Percentiles rank a stretch among this genome's conserved stretches.
These are phyloP conservation scores for Bassia scoparia DNA, from an alignment of 148 eudicot genomes.

Conservation along the genomic window DNA sequence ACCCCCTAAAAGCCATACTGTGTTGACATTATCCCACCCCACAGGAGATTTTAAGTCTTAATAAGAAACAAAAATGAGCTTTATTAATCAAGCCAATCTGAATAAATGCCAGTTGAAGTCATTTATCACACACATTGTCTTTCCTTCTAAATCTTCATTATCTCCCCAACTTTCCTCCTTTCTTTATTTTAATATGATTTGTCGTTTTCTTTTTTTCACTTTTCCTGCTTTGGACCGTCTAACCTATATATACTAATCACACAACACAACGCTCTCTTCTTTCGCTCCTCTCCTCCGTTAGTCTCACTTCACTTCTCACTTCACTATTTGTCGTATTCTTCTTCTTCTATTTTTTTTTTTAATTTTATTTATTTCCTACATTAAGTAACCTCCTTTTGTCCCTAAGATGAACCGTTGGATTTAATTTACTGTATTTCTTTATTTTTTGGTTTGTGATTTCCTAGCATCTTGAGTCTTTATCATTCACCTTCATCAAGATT, in stretches of 20 bases:
- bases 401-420: neutral
- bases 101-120: no score
- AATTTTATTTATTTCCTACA: neutral
- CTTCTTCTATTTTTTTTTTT: neutral
- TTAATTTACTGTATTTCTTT: neutral
- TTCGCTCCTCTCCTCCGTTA: conserved; percentile 21
- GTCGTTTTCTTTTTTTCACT: conserved; percentile 51
- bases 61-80: neutral
- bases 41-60: no score
- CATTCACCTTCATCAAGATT: no score
- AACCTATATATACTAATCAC: no score
- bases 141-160: conserved; percentile 5
- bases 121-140: no score
- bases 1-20: neutral
- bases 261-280: conserved; percentile 24
- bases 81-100: conserved; percentile 2
- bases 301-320: neutral
- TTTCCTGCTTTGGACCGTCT: no score
- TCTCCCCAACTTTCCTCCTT: neutral
- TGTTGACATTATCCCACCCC: no score
- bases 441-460: neutral
- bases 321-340: conserved; percentile 19
- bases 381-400: neutral
- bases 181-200: neutral
- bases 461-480: no score